Percentiles rank a stretch among this genome's conserved stretches.
Conservation (phyloP, 352 stramenopile species). For the Globisporangium emineosum region DNA sequence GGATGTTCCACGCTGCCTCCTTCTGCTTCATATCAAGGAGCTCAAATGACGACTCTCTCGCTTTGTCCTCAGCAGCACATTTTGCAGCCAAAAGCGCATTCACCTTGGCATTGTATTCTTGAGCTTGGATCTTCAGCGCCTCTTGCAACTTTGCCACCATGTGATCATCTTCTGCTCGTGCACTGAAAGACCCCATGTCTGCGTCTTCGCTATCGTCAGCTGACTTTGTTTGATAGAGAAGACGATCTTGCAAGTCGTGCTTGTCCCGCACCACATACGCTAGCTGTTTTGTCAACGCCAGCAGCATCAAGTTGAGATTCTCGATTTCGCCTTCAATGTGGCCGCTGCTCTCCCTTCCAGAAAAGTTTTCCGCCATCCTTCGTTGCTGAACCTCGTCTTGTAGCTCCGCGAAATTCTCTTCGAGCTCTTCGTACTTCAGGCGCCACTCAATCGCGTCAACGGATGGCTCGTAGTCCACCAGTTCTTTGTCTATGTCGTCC, state of each 20-base stretch:
- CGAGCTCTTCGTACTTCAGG: conserved; percentile 80
- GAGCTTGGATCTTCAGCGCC: conserved; percentile 39
- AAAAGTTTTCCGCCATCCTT: conserved; percentile 13
- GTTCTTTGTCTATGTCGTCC: conserved; percentile 19
- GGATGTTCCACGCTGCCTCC: conserved; percentile 52
- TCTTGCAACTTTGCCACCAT: conserved; percentile 36
- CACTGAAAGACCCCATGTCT: not conserved
- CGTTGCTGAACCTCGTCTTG: conserved; percentile 42
- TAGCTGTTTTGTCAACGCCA: conserved; percentile 61
- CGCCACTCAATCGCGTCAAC: conserved; percentile 79
- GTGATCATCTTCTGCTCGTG: conserved; percentile 16
- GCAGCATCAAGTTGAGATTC: conserved; percentile 66
- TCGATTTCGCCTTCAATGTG: conserved; percentile 35
- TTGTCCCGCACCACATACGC: conserved; percentile 71
- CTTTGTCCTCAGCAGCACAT: conserved; percentile 42
- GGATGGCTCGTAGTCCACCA: conserved; percentile 55
- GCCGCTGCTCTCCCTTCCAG: not conserved
- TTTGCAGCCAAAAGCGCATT: conserved; percentile 30
- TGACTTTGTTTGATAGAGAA: conserved; percentile 21
- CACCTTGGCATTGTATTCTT: conserved; percentile 44
- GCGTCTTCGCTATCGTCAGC: not conserved
- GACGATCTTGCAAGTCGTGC: conserved; percentile 58
- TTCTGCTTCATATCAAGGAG: conserved; percentile 61
- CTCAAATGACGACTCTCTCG: conserved; percentile 38
- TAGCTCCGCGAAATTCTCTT: conserved; percentile 51